Conservation (phyloP, 2,329 filamentous ascomycete species). For the Botryotinia convoluta region DNA sequence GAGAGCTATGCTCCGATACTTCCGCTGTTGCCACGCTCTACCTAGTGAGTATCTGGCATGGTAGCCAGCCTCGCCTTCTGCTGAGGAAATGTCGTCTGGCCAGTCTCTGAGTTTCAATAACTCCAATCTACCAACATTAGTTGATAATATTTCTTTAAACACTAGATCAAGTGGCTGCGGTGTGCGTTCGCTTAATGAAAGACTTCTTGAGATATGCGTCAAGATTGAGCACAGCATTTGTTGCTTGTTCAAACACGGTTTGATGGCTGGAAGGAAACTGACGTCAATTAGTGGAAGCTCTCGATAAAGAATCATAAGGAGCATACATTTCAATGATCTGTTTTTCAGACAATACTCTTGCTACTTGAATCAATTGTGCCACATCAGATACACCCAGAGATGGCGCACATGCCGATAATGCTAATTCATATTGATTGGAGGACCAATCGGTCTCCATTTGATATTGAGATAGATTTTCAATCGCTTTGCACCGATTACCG, state of each 20-base stretch:
- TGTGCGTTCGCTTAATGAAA: not conserved
- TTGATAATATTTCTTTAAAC: not conserved
- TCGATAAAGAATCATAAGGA: not conserved
- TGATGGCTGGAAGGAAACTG: not conserved
- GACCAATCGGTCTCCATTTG: not conserved
- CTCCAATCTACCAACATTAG: not conserved
- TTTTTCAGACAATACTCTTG: not conserved
- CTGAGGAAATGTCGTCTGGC: not conserved
- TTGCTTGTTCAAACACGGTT: not conserved
- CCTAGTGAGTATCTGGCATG: not conserved
- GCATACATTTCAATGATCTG: not conserved
- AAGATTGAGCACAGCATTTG: not conserved
- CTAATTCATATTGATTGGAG: not conserved
- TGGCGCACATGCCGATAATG: not conserved
- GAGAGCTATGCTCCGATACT: not conserved
- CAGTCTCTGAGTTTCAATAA: not conserved
- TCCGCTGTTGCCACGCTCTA: not conserved
- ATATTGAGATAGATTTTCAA: not conserved
- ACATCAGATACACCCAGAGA: not conserved
- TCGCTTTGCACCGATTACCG: not conserved
- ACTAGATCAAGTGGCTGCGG: not conserved
- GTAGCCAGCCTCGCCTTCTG: not conserved
- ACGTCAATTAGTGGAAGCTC: not conserved
- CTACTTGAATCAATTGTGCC: not conserved
- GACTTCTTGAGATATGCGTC: not conserved